Conservation (phyloP, 306 rosid genomes). For the Myrica gale region DNA sequence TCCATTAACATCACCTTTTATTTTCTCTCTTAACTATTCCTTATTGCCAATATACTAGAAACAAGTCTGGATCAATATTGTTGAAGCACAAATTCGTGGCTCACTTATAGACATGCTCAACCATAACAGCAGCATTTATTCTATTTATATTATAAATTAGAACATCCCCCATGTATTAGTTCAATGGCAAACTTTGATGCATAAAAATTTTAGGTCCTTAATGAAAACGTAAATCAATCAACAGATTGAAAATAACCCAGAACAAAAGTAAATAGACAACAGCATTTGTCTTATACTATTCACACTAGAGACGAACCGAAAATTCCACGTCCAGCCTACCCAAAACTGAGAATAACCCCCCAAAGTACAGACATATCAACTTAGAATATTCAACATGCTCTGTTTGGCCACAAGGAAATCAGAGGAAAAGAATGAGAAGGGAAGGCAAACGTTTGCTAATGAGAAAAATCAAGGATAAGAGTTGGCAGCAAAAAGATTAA, state of each 20-base stretch:
- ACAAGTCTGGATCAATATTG: too few species aligned
- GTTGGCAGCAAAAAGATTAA: constrained; percentile 11
- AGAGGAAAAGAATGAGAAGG: constrained; percentile 6
- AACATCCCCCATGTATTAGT: too few species aligned
- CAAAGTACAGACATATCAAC: constrained; percentile 23
- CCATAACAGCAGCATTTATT: too few species aligned
- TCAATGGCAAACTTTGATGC: too few species aligned
- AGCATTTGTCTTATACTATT: constrained; percentile 26
- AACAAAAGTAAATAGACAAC: neutral
- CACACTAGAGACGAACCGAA: constrained; percentile 12
- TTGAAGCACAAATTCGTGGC: too few species aligned
- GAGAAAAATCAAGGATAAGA: constrained; percentile 1
- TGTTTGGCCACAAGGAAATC: constrained; percentile 19
- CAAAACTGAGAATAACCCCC: constrained; percentile 20
- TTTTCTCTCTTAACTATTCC: too few species aligned
- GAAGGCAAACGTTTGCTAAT: neutral
- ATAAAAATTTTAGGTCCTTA: too few species aligned
- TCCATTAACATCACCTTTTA: too few species aligned
- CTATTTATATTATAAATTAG: too few species aligned
- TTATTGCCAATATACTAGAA: too few species aligned
- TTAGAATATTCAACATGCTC: neutral
- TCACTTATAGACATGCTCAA: too few species aligned
- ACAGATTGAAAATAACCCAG: constrained; percentile 21
- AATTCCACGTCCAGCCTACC: neutral
- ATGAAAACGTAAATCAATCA: constrained; percentile 16